Conservation (phyloP, 768 basidiomycete species). For the Coprinopsis marcescibilis region DNA sequence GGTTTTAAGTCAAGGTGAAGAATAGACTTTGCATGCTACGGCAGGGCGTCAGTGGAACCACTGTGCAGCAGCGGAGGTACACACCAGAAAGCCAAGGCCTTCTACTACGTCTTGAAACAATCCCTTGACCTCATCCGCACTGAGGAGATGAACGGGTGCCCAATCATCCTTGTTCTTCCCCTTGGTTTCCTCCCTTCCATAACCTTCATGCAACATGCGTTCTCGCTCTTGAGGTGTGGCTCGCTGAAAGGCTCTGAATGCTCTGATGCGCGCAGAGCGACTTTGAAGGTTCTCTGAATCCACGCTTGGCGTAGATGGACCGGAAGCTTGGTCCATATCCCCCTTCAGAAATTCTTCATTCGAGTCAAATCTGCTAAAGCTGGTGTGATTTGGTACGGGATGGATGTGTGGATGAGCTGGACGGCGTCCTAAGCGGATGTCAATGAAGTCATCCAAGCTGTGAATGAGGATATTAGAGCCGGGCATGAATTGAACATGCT, state of each 20-base stretch:
- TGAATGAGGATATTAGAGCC: neutral
- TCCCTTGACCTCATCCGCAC: conserved; percentile 76
- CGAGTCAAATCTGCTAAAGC: conserved; percentile 21
- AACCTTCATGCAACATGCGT: conserved; percentile 42
- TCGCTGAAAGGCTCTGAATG: conserved; percentile 64
- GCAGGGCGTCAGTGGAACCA: conserved; percentile 3
- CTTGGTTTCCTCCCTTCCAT: conserved; percentile 16
- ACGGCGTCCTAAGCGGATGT: conserved; percentile 64
- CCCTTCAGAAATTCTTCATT: conserved; percentile 7
- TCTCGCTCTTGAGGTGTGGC: conserved; percentile 61
- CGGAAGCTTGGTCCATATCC: conserved; percentile 15
- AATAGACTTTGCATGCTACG: conserved; percentile 76
- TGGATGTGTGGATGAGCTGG: conserved; percentile 44
- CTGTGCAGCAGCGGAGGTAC: conserved; percentile 16
- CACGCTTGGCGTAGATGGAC: conserved; percentile 8
- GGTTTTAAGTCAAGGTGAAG: conserved; percentile 93
- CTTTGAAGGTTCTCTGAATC: conserved; percentile 30
- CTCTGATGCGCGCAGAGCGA: conserved; percentile 67
- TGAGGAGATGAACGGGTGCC: conserved; percentile 80
- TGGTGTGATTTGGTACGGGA: conserved; percentile 23
- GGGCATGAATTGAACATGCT: neutral
- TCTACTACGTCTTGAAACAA: conserved; percentile 81
- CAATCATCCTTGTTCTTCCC: conserved; percentile 24
- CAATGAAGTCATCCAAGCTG: conserved; percentile 82
- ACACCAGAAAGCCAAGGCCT: conserved; percentile 83